Evolutionary conservation across 805 yeast genomes (phyloP), one percentile per base, ranked within the genome.

Genomic region (Ogataea glucozyma): DNA sequence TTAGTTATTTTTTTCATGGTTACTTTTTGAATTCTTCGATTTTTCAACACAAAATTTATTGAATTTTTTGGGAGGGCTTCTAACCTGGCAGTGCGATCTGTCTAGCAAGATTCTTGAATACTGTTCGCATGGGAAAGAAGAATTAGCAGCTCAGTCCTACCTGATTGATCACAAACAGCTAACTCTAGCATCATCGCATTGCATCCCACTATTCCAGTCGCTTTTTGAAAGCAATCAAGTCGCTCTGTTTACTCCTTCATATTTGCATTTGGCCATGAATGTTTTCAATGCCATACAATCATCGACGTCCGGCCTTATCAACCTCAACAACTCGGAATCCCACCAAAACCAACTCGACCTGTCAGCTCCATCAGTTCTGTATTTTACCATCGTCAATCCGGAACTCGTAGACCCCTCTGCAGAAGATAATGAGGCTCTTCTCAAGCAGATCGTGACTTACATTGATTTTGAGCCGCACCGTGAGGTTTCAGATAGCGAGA

Each of bases 401-500:
- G 10, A 39, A 4, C 46, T 54, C 32, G 30, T 51, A 8, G 40
- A 46, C 29, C 23, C 35, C 2, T 12, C 30, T 21, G 47, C 55
- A 4, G 64, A 61, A 21, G 56, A 51, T 16, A 50, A 52, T n/a
- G 51, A 49, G 12, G 42, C 51, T 2, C 44, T 54, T 13, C 24
- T 46, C 19, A 23, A 54, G 20, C 64, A 62, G 42, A 52, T 62
- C 6, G 40, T 62, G 1, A 44, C 50, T 4, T 61, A 52, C 48
- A 19, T 61, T 18, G 41, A 41, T 34, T 53, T 60, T 26, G 61
- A 46, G 17, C 17, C 41, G 17, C 46, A 40, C 13, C 39, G 55
- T 13, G 47, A 41, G 9, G 40, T 53, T 16, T 12, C 50, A 3
- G 58, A 51, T 14, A 34, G 44, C 26, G 58, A 58, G 27, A 52